Percentiles rank a stretch among this genome's conserved stretches.
These are phyloP conservation scores for Phaeosphaeria sp. DNA, from an alignment of 2,329 filamentous ascomycete genomes.

Conservation along the genomic window DNA sequence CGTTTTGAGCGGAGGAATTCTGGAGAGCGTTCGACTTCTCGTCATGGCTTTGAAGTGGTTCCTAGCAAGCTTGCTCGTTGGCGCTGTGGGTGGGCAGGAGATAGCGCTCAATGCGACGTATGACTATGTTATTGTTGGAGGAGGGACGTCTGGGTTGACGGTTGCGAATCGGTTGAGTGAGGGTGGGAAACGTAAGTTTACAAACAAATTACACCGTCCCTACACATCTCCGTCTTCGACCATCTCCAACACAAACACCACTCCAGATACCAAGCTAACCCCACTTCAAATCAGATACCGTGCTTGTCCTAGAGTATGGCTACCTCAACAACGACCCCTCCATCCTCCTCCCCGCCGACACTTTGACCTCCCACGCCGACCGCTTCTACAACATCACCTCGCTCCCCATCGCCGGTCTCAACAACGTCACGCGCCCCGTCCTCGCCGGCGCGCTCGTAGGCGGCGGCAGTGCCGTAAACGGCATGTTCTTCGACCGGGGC, in stretches of 20 bases:
- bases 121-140: conserved; percentile 31
- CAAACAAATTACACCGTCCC: background rate
- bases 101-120: conserved; percentile 11
- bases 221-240: too few relatives aligned
- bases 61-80: background rate
- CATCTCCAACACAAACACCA: too few relatives aligned
- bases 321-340: conserved; percentile 8
- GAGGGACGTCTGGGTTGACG: conserved; percentile 26
- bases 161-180: conserved; percentile 29
- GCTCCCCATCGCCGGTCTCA: conserved; percentile 12
- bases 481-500: conserved; percentile 42
- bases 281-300: conserved; percentile 5
- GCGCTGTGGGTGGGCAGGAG: background rate
- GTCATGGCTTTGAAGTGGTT: background rate
- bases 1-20: background rate
- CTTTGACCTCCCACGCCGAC: background rate
- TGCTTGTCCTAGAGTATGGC: conserved; percentile 23
- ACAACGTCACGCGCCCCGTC: conserved; percentile 14
- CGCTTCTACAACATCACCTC: conserved; percentile 20
- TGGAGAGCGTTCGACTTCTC: too few relatives aligned
- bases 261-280: too few relatives aligned
- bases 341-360: conserved; percentile 14
- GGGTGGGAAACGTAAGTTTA: conserved; percentile 11
- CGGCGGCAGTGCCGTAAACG: conserved; percentile 41
- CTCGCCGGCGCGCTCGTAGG: conserved; percentile 33